Conservation (phyloP, 257 asterid species). For the Schizonepeta tenuifolia region DNA sequence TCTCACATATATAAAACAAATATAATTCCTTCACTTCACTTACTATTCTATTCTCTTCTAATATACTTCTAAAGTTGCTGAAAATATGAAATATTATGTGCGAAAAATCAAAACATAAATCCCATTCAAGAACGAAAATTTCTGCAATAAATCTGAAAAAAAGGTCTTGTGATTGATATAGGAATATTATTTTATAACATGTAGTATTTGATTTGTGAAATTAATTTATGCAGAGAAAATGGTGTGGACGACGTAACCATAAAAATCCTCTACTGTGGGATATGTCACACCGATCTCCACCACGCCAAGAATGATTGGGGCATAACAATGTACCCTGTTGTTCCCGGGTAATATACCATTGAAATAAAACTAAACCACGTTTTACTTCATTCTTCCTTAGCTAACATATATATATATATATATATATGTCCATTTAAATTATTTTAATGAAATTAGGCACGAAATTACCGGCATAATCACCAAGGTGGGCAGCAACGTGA, state of each 20-base stretch:
- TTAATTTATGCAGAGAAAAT: slow-evolving; percentile 42
- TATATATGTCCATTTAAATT: too few relatives aligned
- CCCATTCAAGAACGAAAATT: too few relatives aligned
- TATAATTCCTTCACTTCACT: not conserved
- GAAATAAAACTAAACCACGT: too few relatives aligned
- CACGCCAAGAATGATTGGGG: slow-evolving; percentile 64
- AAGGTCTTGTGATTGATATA: too few relatives aligned
- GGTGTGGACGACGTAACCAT: slow-evolving; percentile 57
- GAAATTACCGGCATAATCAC: slow-evolving; percentile 80
- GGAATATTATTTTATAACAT: too few relatives aligned
- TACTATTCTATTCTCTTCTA: not conserved
- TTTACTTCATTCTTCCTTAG: too few relatives aligned
- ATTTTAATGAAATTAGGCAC: slow-evolving; percentile 49
- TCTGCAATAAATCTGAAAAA: too few relatives aligned
- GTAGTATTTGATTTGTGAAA: not conserved
- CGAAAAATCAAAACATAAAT: too few relatives aligned
- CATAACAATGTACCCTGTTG: slow-evolving; percentile 63
- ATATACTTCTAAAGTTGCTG: not conserved
- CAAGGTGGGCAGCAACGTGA: slow-evolving; percentile 75
- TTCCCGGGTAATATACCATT: slow-evolving; percentile 52
- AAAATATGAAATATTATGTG: not conserved
- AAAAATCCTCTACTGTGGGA: slow-evolving; percentile 56
- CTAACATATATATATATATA: too few relatives aligned
- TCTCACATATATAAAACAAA: not conserved
- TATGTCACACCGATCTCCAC: slow-evolving; percentile 68